Evolutionary conservation across 768 basidiomycete species (phyloP).

Genomic region (Mycena olivaceomarginata): DNA sequence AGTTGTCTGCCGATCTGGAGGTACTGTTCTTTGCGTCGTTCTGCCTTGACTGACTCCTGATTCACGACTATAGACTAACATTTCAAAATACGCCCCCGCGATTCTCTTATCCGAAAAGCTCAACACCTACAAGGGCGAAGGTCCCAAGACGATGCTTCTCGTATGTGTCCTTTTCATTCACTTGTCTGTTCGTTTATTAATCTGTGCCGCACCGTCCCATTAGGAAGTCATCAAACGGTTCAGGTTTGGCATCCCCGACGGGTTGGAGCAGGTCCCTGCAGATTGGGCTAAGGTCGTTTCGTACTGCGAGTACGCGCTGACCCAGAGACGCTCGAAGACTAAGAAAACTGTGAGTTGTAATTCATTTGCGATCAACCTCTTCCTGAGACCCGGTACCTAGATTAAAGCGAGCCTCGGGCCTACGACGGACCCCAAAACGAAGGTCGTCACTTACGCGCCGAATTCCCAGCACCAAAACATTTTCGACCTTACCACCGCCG

Average conservation of each 20-base stretch:
- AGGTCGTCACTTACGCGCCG: neutral
- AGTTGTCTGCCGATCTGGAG: slow-evolving; percentile 18
- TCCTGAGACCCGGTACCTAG: neutral
- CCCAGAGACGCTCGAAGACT: slow-evolving; percentile 2
- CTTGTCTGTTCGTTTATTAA: neutral
- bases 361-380: neutral
- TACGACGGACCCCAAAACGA: neutral
- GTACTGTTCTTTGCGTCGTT: slow-evolving; percentile 1
- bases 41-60: neutral
- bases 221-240: neutral
- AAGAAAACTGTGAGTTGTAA: neutral
- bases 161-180: neutral
- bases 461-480: neutral
- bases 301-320: neutral
- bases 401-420: neutral
- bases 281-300: slow-evolving; percentile 3
- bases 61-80: slow-evolving; percentile 8
- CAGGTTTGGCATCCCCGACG: neutral
- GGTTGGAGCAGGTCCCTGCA: neutral
- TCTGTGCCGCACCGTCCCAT: neutral
- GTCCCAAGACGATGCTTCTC: neutral
- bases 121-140: slow-evolving; percentile 4
- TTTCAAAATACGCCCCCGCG: slow-evolving; percentile 24
- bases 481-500: neutral
- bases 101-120: too few species aligned